Percentiles rank a stretch among this genome's conserved stretches.
Evolutionary conservation across 192 early-diverging fungal genomes (phyloP).

Genomic region (Backusella australiensis): DNA sequence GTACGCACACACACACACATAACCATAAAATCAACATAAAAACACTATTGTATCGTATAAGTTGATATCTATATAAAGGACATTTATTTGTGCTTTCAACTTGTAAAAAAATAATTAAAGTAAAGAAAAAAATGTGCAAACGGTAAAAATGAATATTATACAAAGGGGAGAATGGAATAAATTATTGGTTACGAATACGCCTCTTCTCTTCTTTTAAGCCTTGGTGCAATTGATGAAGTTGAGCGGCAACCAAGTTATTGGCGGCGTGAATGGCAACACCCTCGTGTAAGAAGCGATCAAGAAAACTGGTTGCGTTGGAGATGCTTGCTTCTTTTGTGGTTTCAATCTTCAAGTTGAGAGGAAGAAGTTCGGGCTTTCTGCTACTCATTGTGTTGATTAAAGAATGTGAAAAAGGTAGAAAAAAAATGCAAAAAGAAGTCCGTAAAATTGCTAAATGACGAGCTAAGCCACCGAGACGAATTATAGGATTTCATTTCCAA

Average conservation of each 20-base stretch:
- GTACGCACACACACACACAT: neutral
- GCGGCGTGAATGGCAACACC: slow-evolving; percentile 39
- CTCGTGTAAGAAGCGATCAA: slow-evolving; percentile 38
- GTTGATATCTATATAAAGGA: neutral
- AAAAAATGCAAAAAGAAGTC: neutral
- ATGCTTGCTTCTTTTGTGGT: slow-evolving; percentile 14
- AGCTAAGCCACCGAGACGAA: neutral
- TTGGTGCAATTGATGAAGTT: slow-evolving; percentile 33
- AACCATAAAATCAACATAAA: neutral
- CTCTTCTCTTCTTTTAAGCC: slow-evolving; percentile 35
- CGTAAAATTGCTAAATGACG: neutral
- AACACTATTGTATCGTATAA: neutral
- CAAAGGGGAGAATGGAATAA: neutral
- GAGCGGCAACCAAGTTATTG: slow-evolving; percentile 35
- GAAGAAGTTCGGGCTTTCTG: slow-evolving; percentile 14
- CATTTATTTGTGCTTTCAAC: neutral
- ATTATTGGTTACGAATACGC: slow-evolving; percentile 4
- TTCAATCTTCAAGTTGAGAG: slow-evolving; percentile 31
- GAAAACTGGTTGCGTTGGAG: slow-evolving; percentile 19
- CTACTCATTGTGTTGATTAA: slow-evolving; percentile 10
- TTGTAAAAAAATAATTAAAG: neutral
- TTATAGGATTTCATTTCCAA: neutral
- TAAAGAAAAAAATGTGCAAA: neutral
- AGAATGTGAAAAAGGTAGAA: neutral
- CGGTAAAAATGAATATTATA: neutral